phyloP scores from a whole-genome alignment of 2,329 filamentous ascomycete species.

The Neofusicoccum umdonicola region DNA sequence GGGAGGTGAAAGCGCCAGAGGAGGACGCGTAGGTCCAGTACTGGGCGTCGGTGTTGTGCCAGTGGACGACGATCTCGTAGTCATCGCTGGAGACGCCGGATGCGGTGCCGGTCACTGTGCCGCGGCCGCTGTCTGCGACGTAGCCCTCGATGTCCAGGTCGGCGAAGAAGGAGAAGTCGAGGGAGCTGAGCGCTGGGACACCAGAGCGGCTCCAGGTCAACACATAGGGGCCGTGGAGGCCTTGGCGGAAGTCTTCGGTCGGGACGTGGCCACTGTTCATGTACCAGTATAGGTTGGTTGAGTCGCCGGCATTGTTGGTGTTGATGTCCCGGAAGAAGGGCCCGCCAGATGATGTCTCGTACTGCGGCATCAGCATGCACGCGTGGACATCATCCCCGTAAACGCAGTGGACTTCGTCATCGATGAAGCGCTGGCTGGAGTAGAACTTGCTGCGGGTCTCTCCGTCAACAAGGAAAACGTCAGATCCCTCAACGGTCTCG shows the following conservation, averaged over 20 bases:
- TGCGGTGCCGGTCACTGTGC: conserved; percentile 60
- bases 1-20: conserved; percentile 60
- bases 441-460: conserved; percentile 70
- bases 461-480: conserved; percentile 56
- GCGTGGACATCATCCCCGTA: conserved; percentile 55
- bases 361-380: conserved; percentile 60
- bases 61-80: conserved; percentile 61
- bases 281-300: conserved; percentile 63
- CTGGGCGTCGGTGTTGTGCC: conserved; percentile 54
- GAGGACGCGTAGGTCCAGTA: conserved; percentile 64
- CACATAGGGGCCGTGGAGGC: conserved; percentile 65
- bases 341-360: conserved; percentile 63
- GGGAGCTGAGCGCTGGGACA: conserved; percentile 45
- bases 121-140: conserved; percentile 55
- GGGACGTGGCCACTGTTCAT: conserved; percentile 56
- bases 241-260: conserved; percentile 61
- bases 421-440: conserved; percentile 67
- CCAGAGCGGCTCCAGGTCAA: conserved; percentile 60
- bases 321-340: conserved; percentile 64
- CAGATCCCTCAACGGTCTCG: conserved; percentile 53
- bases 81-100: conserved; percentile 51
- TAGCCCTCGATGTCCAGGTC: conserved; percentile 59
- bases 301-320: conserved; percentile 60
- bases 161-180: conserved; percentile 59
- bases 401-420: conserved; percentile 64